These are phyloP conservation scores for Aurifilum marmelostoma DNA, from an alignment of 2,329 filamentous ascomycete species.

Conservation along the genomic window DNA sequence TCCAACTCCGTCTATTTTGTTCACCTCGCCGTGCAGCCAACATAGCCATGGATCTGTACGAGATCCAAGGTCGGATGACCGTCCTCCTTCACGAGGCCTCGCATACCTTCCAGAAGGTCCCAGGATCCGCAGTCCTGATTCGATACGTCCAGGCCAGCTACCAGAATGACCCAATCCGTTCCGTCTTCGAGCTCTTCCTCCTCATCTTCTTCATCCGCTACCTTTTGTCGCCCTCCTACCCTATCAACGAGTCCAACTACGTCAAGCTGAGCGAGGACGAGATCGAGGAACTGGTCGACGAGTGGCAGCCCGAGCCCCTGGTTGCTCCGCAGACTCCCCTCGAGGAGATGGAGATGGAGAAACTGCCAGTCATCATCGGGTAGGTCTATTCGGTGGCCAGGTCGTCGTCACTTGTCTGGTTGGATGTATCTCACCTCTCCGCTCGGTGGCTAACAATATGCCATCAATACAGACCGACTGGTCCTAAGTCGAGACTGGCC, in stretches of 20 bases:
- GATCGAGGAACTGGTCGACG: constrained; percentile 94
- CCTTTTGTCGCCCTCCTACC: constrained; percentile 87
- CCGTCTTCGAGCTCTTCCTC: constrained; percentile 88
- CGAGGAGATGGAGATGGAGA: constrained; percentile 83
- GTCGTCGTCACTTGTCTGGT: background rate
- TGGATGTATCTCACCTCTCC: background rate
- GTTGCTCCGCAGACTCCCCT: constrained; percentile 73
- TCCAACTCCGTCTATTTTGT: background rate
- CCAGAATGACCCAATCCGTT: constrained; percentile 94
- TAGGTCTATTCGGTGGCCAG: constrained; percentile 44
- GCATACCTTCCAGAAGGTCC: constrained; percentile 82
- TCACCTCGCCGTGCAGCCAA: background rate
- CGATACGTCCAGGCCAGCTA: constrained; percentile 97
- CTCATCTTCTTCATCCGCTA: constrained; percentile 96
- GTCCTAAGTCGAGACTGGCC: constrained; percentile 84
- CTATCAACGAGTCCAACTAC: constrained; percentile 85
- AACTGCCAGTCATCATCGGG: constrained; percentile 85
- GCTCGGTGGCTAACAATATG: background rate
- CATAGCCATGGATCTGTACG: constrained; percentile 63
- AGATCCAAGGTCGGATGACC: constrained; percentile 58
- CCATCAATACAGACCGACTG: constrained; percentile 68
- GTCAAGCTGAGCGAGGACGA: constrained; percentile 91
- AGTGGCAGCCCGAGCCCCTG: constrained; percentile 94
- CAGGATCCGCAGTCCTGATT: constrained; percentile 90
- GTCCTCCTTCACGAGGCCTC: constrained; percentile 56